Base-by-base conservation (phyloP, 331 rosid genomes). In the Ulmus americana region DNA sequence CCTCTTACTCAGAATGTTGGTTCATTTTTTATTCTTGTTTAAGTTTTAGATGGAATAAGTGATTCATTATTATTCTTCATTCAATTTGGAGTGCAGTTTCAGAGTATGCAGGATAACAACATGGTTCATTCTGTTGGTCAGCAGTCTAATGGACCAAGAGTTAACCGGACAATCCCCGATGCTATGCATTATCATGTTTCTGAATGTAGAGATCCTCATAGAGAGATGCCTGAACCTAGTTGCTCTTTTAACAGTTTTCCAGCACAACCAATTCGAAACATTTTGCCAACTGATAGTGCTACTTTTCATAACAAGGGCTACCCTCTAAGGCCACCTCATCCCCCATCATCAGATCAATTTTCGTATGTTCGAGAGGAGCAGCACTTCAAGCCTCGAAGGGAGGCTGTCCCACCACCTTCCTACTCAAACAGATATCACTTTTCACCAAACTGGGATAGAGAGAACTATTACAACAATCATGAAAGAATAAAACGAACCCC, bases 401-500 rank as follows among this genome's bases (percentile, higher is more conserved):
- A 88, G 69, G 81, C 13, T 3, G 55, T 72, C 41, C 85, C 80
- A 9, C 94, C 85, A 6, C 76, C 85, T 64, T 72, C 86, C 13
- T 85, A 78, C 77, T 80, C 95, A 62, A 80, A 69, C 74, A 83
- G 96, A 65, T 81, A 72, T 59, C 94, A 81, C 69, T 81, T 13
- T 41, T 59, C 18, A 69, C 85, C 79, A 49, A 78, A 82, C 73
- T 81, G 80, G 71, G 97, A 88, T 68, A 76, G 95, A 45, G 96
- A 92, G 48, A 79, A 76, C 83, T 86, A 63, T 64, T 80, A 81
- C 64, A 77, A 86, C 77, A 87, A 86, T 68, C 94, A 86, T 28
- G 96, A 91, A 69, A 91, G 97, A 92, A 76, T 77, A 79, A 85
- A 82, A 74, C 87, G 77, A 6, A 81, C 83, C 62, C 80, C 85